A percentile compares a stretch with the other conserved stretches of the same genome.
Conservation (phyloP, 331 rosid species). For the Malus hybrid region DNA sequence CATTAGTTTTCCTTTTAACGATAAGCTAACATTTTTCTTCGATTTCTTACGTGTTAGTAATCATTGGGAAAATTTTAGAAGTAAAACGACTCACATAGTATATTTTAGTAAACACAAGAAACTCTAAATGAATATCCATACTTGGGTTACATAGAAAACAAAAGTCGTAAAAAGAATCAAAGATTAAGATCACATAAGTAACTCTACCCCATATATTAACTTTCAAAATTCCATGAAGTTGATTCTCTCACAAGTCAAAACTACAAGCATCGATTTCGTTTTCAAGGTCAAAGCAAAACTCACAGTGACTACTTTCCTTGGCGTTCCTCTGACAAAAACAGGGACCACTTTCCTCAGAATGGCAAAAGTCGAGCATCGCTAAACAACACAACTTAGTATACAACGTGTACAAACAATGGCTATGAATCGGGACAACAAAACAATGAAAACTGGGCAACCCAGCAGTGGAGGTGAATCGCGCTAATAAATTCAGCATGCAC, state of each 20-base stretch:
- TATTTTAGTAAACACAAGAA: too few species aligned
- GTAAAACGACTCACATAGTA: too few species aligned
- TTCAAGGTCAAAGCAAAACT: slow-evolving; percentile 6
- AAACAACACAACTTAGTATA: slow-evolving; percentile 25
- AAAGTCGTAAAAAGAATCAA: neutral
- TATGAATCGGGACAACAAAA: slow-evolving; percentile 22
- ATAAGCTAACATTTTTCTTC: too few species aligned
- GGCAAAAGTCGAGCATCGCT: slow-evolving; percentile 12
- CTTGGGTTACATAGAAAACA: neutral
- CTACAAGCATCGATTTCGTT: neutral
- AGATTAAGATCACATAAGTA: neutral
- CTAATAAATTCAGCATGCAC: slow-evolving; percentile 63
- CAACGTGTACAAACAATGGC: slow-evolving; percentile 19
- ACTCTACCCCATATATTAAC: neutral
- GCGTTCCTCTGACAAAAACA: slow-evolving; percentile 24
- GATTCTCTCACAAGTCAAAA: neutral
- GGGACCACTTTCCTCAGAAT: slow-evolving; percentile 14
- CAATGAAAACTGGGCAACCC: slow-evolving; percentile 10
- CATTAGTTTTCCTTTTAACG: too few species aligned
- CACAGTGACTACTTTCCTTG: slow-evolving; percentile 7
- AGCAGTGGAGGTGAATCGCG: slow-evolving; percentile 5
- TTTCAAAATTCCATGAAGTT: neutral
- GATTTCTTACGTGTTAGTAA: too few species aligned
- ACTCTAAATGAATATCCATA: neutral
- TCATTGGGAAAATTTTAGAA: too few species aligned